Conservation (phyloP, 768 basidiomycete genomes). For the Phlebiopsis flavidoalba region DNA sequence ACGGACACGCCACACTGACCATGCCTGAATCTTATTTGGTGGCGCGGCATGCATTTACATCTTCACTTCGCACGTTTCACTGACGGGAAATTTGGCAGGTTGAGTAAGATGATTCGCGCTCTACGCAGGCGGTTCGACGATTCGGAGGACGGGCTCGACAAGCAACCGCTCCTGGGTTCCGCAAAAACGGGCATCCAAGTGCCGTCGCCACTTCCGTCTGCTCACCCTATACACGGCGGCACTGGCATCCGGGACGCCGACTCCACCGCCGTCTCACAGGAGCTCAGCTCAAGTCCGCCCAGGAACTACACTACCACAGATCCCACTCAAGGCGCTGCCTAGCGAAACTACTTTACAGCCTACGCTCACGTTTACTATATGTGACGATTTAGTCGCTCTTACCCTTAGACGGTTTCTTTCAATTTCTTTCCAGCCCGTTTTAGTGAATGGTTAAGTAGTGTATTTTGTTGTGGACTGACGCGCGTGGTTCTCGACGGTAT, state of each 20-base stretch:
- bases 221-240: not conserved
- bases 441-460: not conserved
- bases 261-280: not conserved
- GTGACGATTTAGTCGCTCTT: not conserved
- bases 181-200: not conserved
- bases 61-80: not conserved
- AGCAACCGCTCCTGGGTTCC: conserved; percentile 11
- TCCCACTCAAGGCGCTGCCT: conserved; percentile 1
- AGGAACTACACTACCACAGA: not conserved
- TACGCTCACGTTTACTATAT: not conserved
- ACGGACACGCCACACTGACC: conserved; percentile 63
- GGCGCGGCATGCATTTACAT: conserved; percentile 9
- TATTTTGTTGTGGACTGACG: not conserved
- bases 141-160: conserved; percentile 15
- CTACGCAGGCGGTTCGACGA: conserved; percentile 54
- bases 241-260: not conserved
- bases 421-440: not conserved
- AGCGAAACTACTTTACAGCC: not conserved
- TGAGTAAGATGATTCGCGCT: conserved; percentile 67
- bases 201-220: not conserved
- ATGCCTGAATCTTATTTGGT: conserved; percentile 80
- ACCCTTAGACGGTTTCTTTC: not conserved
- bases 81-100: conserved; percentile 39
- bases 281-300: not conserved
- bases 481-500: not conserved